Evolutionary conservation across 139 green algal genomes (phyloP), one percentile per base, ranked within the genome.

Genomic region (Haematococcus sp.): DNA sequence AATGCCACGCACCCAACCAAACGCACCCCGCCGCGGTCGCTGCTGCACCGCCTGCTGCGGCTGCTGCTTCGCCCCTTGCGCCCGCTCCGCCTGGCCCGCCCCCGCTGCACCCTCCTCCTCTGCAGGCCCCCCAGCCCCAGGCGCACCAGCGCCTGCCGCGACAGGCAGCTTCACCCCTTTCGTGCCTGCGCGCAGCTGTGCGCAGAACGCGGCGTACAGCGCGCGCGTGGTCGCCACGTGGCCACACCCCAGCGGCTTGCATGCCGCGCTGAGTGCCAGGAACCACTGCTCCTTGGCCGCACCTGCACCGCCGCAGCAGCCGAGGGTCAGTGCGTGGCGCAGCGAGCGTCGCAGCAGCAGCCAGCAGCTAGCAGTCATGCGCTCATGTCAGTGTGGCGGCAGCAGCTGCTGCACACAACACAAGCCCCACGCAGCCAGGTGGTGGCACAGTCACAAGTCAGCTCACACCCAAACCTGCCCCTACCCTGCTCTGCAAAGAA

Each of bases 271-370:
- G 25, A 79, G 64, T 0, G 74, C 74, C 1, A 68, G 35, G 65
- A 73, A 64, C 74, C 74, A 79, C 66, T 79, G 74, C 74, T 79
- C 74, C 74, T 79, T 79, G 55, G 65, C 65, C 22, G 31, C 61
- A 51, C 52, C 55, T 70, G 65, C 74, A 60, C 4, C 52, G 13
- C 19, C 11, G 52, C 52, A 20, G 23, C 19, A 28, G n/a, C n/a
- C n/a, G n/a, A n/a, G n/a, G n/a, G n/a, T n/a, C n/a, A n/a, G n/a
- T n/a, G n/a, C n/a, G n/a, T n/a, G n/a, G n/a, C n/a, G n/a, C n/a
- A n/a, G n/a, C n/a, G n/a, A n/a, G n/a, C n/a, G n/a, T n/a, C n/a
- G n/a, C n/a, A n/a, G n/a, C n/a, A n/a, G n/a, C n/a, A n/a, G n/a
- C n/a, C n/a, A n/a, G n/a, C n/a, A n/a, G n/a, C n/a, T n/a, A n/a